Conservation (phyloP, 371 early-diverging fungal genomes). For the Blakeslea trispora region DNA sequence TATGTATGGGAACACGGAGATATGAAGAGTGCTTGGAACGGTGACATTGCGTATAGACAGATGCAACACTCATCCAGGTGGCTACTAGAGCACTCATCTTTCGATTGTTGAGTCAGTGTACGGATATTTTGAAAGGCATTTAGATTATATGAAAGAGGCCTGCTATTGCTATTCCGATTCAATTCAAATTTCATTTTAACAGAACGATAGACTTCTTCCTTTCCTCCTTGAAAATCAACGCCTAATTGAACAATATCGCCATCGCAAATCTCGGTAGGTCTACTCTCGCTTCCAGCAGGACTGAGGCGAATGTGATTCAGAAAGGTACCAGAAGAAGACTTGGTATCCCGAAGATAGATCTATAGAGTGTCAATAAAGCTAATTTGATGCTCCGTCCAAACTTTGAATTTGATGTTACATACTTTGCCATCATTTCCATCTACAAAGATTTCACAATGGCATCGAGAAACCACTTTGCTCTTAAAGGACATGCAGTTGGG, state of each 20-base stretch:
- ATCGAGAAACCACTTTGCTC: constrained; percentile 92
- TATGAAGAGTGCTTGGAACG: constrained; percentile 92
- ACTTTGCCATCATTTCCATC: constrained; percentile 69
- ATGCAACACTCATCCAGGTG: constrained; percentile 87
- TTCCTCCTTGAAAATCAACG: constrained; percentile 94
- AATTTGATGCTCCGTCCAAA: not conserved
- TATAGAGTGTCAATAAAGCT: constrained; percentile 69
- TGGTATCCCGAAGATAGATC: constrained; percentile 64
- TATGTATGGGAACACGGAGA: constrained; percentile 95
- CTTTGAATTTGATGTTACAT: constrained; percentile 10
- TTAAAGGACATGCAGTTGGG: constrained; percentile 83
- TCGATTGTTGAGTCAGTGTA: constrained; percentile 13
- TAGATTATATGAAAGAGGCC: constrained; percentile 26
- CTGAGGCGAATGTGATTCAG: constrained; percentile 90
- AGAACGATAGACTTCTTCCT: constrained; percentile 67
- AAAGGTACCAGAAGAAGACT: constrained; percentile 95
- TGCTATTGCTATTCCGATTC: constrained; percentile 52
- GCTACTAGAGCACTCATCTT: not conserved
- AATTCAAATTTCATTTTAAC: constrained; percentile 83
- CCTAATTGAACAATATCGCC: constrained; percentile 94
- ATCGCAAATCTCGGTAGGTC: constrained; percentile 80
- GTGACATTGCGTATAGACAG: constrained; percentile 86
- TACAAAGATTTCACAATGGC: constrained; percentile 92
- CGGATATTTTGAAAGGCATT: constrained; percentile 35
- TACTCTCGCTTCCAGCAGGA: constrained; percentile 84